Evolutionary conservation across 1,284 basidiomycete genomes (phyloP), one percentile per base, ranked within the genome.

Genomic region (Sanghuangporus weigelae): DNA sequence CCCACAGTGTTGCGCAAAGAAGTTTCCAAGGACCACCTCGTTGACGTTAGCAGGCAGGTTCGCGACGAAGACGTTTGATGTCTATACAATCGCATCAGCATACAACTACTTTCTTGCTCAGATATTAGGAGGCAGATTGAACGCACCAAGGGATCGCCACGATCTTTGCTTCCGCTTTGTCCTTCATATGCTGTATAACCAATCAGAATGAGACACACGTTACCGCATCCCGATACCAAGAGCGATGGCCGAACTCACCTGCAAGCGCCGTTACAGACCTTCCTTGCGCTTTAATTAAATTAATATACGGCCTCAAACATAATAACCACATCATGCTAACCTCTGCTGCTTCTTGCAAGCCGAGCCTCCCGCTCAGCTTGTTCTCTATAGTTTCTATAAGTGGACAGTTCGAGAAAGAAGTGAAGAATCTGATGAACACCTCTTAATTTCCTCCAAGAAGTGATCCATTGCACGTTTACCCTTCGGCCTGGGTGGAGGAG

Each of bases 381-480:
- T 59, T 98, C 95, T 71, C 95, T 97, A 66, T 21, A 35, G 44
- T 3, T 51, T 35, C 40, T 19, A 31, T 60, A 19, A 58, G 44
- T 57, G 44, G 11, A 46, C 1, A 7, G n/a, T 39, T 53, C 19
- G 0, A 12, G n/a, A n/a, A 26, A 42, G 49, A 63, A 39, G 60
- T 57, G 12, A 46, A 23, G 19, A 48, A 38, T 3, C n/a, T 53
- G 56, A 21, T 38, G 60, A 76, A n/a, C 51, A 92, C 95, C 84
- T 84, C 76, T 97, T 98, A 67, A 97, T 92, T 75, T 96, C 94
- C 70, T 96, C 93, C 54, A 97, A 78, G 73, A 97, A 98, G 2
- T 86, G 77, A 73, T 96, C 95, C 93, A 97, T 97, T 0, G 91
- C 93, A 54, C 95, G 85, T 73, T 93, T 95, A 7, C 95, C 95